phyloP scores from a whole-genome alignment of 192 early-diverging fungal genomes.

The Coemansia umbellata region DNA sequence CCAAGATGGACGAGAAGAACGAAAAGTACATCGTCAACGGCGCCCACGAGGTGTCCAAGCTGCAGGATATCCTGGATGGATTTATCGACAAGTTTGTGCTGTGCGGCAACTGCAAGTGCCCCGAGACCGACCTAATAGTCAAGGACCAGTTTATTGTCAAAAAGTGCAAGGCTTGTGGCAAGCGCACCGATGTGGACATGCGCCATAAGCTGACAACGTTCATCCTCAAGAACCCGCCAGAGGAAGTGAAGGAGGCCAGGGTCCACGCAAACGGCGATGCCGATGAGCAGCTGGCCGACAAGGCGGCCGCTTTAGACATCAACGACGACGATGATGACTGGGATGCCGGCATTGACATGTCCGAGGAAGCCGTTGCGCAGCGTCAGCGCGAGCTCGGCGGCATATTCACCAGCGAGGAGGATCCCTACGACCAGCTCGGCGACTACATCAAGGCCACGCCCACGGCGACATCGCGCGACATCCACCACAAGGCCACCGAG shows the following conservation, averaged over 20 bases:
- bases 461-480: conserved; percentile 61
- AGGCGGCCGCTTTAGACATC: conserved; percentile 60
- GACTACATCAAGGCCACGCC: conserved; percentile 63
- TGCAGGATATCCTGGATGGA: conserved; percentile 78
- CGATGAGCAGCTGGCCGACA: conserved; percentile 64
- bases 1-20: conserved; percentile 81
- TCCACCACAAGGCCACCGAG: conserved; percentile 73
- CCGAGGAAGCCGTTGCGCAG: conserved; percentile 68
- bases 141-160: conserved; percentile 58
- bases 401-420: conserved; percentile 39
- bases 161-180: conserved; percentile 93
- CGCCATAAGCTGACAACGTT: conserved; percentile 83
- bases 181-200: conserved; percentile 76
- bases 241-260: conserved; percentile 34
- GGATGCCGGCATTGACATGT: conserved; percentile 69
- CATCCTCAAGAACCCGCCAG: conserved; percentile 92
- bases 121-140: conserved; percentile 91
- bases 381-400: conserved; percentile 68
- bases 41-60: conserved; percentile 79
- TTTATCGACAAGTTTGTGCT: conserved; percentile 96
- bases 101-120: conserved; percentile 88
- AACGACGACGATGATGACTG: conserved; percentile 66
- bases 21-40: conserved; percentile 96
- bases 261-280: conserved; percentile 63
- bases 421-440: conserved; percentile 75